Base-by-base conservation (phyloP, 1,139 yeast species). In the Protomyces arabidopsidicola region DNA sequence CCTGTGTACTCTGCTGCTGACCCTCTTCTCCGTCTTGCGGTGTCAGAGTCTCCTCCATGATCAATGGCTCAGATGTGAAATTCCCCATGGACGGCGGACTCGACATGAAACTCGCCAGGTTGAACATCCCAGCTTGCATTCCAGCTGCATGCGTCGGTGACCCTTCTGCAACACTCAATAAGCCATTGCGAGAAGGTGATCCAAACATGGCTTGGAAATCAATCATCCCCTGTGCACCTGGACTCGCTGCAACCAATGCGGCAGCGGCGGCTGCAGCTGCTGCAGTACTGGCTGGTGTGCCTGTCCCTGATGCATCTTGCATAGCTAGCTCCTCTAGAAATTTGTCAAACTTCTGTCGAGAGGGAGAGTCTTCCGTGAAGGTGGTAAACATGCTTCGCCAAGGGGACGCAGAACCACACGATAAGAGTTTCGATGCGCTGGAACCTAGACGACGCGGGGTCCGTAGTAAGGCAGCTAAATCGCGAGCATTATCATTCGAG, bases 1-100 rank as follows among this genome's bases (percentile, higher is more conserved):
- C 12, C 50, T n/a, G 18, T 6, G 62, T 38, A 36, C 16, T 12
- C 42, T 14, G 42, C 42, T 36, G 42, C 16, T 14, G 16, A 3
- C 42, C 42, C 35, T 14, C 42, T 4, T 35, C 34, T 18, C 31
- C 22, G 8, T 51, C 62, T 36, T 35, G 55, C 20, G 62, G 62
- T 4, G 62, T 58, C 42, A 45, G 27, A 22, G 42, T 45, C 27
- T 58, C 62, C 27, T 51, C 42, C 53, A 50, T 50, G 56, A 51
- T 39, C 18, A 55, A 50, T 3, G 55, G 55, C 14, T 50, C 53
- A 14, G 56, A 51, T 4, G 62, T 58, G 31, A 58, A 58, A n/a
- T 51, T 42, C 20, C 56, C 62, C 56, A 58, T 58, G n/a, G 56
- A 55, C 3, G 62, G 62, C n/a, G 62, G 56, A 42, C 48, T 42